These are phyloP conservation scores for Hymenotorrendiella dingleyae DNA, from an alignment of 2,329 filamentous ascomycete genomes.

Conservation along the genomic window DNA sequence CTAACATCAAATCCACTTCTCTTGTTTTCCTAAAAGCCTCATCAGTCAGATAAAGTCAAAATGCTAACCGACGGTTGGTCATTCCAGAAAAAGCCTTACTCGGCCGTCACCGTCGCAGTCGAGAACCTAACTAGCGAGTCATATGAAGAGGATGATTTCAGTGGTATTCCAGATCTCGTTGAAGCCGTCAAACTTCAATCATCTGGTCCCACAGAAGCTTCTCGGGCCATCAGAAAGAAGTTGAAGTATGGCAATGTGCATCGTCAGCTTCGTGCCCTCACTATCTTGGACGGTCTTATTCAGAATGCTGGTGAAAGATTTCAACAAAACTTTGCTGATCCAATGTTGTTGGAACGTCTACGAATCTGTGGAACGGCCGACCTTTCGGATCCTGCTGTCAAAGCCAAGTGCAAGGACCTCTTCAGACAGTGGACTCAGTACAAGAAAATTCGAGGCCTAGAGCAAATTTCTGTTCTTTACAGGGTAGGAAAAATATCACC, in stretches of 20 bases:
- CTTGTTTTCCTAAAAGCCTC: too few relatives aligned
- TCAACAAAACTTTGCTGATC: slow-evolving; percentile 81
- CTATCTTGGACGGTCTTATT: slow-evolving; percentile 85
- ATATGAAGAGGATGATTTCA: slow-evolving; percentile 85
- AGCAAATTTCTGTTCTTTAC: slow-evolving; percentile 74
- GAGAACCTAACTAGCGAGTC: slow-evolving; percentile 85
- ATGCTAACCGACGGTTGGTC: slow-evolving; percentile 7
- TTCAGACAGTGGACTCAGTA: slow-evolving; percentile 89
- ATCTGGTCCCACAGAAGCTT: slow-evolving; percentile 81
- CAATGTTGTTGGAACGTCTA: slow-evolving; percentile 84
- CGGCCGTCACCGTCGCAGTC: slow-evolving; percentile 87
- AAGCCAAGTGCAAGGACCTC: slow-evolving; percentile 77
- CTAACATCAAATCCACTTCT: too few relatives aligned
- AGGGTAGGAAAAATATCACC: slow-evolving; percentile 36
- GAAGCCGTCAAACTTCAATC: slow-evolving; percentile 84
- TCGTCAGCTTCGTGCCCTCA: slow-evolving; percentile 81
- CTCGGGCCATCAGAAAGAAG: slow-evolving; percentile 91
- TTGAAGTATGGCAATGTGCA: slow-evolving; percentile 97
- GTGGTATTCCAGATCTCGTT: slow-evolving; percentile 87
- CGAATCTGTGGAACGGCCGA: slow-evolving; percentile 81
- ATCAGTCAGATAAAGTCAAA: too few relatives aligned
- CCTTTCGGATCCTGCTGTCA: slow-evolving; percentile 79
- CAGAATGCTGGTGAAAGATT: slow-evolving; percentile 89
- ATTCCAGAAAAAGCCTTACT: slow-evolving; percentile 74
- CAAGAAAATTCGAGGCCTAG: slow-evolving; percentile 72